phyloP scores from a whole-genome alignment of 768 basidiomycete species.

The Rhodotorula babjevae region DNA sequence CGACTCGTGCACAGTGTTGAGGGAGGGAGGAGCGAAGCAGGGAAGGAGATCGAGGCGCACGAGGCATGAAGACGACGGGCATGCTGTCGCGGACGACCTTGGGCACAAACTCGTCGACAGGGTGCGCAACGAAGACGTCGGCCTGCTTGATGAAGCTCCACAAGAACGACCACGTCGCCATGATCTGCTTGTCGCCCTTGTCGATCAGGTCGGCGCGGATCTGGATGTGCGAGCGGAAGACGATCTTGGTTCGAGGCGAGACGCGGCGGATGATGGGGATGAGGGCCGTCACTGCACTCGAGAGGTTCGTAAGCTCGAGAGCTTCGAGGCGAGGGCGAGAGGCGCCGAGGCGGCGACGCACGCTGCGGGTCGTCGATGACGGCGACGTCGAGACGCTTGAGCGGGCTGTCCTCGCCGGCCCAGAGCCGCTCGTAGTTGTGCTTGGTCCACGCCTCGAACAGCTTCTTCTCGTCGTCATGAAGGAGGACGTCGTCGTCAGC shows the following conservation, averaged over 20 bases:
- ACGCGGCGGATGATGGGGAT: slow-evolving; percentile 86
- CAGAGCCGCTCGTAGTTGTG: slow-evolving; percentile 72
- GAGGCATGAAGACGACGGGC: slow-evolving; percentile 44
- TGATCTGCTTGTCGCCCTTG: slow-evolving; percentile 72
- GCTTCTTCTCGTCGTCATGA: slow-evolving; percentile 69
- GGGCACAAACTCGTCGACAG: slow-evolving; percentile 90
- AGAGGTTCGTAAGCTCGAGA: too few relatives aligned
- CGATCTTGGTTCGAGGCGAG: slow-evolving; percentile 76
- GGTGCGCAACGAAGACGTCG: slow-evolving; percentile 86
- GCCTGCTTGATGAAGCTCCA: slow-evolving; percentile 86
- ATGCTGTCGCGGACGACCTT: slow-evolving; percentile 63
- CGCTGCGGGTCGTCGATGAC: slow-evolving; percentile 64
- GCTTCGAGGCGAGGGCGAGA: too few relatives aligned
- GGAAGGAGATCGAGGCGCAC: neutral
- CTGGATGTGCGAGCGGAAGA: slow-evolving; percentile 94
- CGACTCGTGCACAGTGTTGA: slow-evolving; percentile 25
- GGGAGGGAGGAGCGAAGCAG: slow-evolving; percentile 25
- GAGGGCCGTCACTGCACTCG: slow-evolving; percentile 70
- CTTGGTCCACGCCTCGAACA: slow-evolving; percentile 64
- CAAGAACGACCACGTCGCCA: slow-evolving; percentile 89
- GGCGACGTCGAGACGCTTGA: slow-evolving; percentile 62
- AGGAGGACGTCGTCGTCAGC: slow-evolving; percentile 71
- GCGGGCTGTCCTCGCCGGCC: slow-evolving; percentile 66
- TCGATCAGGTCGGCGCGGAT: slow-evolving; percentile 73
- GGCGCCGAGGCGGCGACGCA: slow-evolving; percentile 20